Evolutionary conservation across 2,329 filamentous ascomycete genomes (phyloP).

Genomic region (Aspergillus udagawae): DNA sequence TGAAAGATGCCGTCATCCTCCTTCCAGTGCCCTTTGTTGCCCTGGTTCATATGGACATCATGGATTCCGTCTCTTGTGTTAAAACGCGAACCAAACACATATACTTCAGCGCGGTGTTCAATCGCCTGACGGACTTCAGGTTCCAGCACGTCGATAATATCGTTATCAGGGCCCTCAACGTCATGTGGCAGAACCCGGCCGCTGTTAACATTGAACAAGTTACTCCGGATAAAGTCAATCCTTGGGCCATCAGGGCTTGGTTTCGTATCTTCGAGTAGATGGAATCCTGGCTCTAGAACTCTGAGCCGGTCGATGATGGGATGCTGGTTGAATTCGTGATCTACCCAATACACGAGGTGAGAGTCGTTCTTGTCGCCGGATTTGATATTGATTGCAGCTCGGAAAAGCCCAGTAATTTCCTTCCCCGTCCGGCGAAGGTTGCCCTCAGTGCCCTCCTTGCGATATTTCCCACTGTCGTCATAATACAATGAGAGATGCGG

Average conservation of each 20-base stretch:
- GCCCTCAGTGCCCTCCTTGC: background rate
- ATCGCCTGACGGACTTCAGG: conserved; percentile 13
- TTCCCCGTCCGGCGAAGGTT: background rate
- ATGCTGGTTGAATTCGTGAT: conserved; percentile 7
- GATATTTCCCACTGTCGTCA: conserved; percentile 5
- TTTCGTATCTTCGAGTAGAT: conserved; percentile 1
- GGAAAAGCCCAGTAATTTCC: conserved; percentile 8
- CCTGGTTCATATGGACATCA: conserved; percentile 22
- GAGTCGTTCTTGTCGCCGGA: conserved; percentile 13
- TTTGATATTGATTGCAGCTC: conserved; percentile 18
- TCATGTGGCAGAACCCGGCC: conserved; percentile 18
- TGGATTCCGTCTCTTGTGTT: conserved; percentile 9
- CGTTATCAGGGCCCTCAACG: conserved; percentile 21
- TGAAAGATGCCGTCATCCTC: conserved; percentile 14
- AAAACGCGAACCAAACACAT: conserved; percentile 15
- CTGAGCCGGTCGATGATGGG: conserved; percentile 9
- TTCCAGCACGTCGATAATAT: conserved; percentile 28
- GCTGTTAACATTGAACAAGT: conserved; percentile 11
- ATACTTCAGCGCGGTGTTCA: conserved; percentile 10
- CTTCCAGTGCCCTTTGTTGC: conserved; percentile 6
- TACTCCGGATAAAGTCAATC: conserved; percentile 15
- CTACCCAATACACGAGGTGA: conserved; percentile 17
- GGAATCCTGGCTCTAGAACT: conserved; percentile 9
- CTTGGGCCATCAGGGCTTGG: background rate
- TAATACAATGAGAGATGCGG: conserved; percentile 9